Evolutionary conservation across 2,329 filamentous ascomycete species (phyloP).

Genomic region (Claviceps citrina): DNA sequence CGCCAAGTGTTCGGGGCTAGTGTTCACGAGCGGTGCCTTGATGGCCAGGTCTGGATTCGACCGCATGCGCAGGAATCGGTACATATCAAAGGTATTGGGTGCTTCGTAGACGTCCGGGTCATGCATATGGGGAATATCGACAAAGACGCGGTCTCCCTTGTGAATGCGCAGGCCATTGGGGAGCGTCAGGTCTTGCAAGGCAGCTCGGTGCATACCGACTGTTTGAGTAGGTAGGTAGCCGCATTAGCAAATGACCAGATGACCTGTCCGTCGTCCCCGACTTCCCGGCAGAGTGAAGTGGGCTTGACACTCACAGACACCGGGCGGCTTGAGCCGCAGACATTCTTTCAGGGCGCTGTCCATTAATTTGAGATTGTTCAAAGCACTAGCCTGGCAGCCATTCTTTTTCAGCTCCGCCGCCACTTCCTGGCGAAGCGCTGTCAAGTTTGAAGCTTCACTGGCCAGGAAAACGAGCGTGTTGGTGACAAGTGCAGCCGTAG

Average conservation of each 20-base stretch:
- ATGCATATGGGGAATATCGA: slow-evolving; percentile 7
- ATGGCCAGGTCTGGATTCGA: slow-evolving; percentile 3
- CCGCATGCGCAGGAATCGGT: slow-evolving; percentile 7
- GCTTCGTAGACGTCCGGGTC: slow-evolving; percentile 5
- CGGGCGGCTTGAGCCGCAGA: slow-evolving; percentile 6
- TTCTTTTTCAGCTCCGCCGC: slow-evolving; percentile 1
- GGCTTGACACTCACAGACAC: slow-evolving; percentile 7
- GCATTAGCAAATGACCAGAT: background rate
- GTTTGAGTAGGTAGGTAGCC: background rate
- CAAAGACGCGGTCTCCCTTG: slow-evolving; percentile 7
- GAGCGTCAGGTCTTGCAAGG: slow-evolving; percentile 5
- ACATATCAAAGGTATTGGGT: slow-evolving; percentile 6
- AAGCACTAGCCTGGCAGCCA: slow-evolving; percentile 5
- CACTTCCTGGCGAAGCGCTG: slow-evolving; percentile 4
- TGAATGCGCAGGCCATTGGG: slow-evolving; percentile 2
- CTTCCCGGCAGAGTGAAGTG: no score
- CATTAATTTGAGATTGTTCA: slow-evolving; percentile 7
- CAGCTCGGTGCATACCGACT: slow-evolving; percentile 8
- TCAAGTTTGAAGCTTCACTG: slow-evolving; percentile 2
- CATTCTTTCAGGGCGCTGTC: slow-evolving; percentile 7
- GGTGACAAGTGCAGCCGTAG: slow-evolving; percentile 6
- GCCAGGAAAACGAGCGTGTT: slow-evolving; percentile 6
- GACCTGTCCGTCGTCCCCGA: background rate
- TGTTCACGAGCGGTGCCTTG: slow-evolving; percentile 5
- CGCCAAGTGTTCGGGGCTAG: slow-evolving; percentile 6